phyloP scores from a whole-genome alignment of 768 basidiomycete genomes.

The Russula sp. region DNA sequence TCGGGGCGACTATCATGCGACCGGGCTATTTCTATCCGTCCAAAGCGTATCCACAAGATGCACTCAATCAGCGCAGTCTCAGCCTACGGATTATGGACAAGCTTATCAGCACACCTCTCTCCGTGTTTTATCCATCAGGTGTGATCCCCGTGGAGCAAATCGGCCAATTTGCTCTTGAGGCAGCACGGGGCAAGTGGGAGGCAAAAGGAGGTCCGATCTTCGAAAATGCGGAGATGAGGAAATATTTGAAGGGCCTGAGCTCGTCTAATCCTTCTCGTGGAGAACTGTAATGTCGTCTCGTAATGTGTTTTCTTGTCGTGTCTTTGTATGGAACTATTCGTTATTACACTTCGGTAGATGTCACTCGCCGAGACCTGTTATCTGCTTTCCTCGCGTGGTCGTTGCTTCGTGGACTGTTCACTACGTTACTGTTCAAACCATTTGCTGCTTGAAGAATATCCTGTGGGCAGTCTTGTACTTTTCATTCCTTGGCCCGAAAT shows the following conservation, averaged over 20 bases:
- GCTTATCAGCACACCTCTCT: conserved; percentile 7
- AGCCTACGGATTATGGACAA: conserved; percentile 9
- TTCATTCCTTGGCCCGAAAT: too few species aligned
- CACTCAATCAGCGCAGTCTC: conserved; percentile 12
- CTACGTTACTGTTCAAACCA: too few species aligned
- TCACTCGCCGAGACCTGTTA: not conserved
- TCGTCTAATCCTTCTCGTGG: not conserved
- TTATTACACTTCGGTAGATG: too few species aligned
- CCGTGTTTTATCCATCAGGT: conserved; percentile 2
- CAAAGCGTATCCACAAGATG: conserved; percentile 18
- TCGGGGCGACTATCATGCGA: conserved; percentile 15
- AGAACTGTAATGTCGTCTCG: not conserved
- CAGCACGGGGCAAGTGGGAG: conserved; percentile 19
- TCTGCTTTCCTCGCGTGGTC: not conserved
- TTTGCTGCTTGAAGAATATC: too few species aligned
- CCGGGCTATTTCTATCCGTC: conserved; percentile 24
- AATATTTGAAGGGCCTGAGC: not conserved
- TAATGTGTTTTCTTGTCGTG: not conserved
- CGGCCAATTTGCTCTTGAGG: conserved; percentile 15
- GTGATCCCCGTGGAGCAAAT: conserved; percentile 15
- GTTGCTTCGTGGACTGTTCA: not conserved
- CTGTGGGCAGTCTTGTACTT: too few species aligned
- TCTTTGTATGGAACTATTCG: not conserved
- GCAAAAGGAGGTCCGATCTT: conserved; percentile 10
- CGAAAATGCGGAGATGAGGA: conserved; percentile 21